These are phyloP conservation scores for Pulveroboletus frians DNA, from an alignment of 768 basidiomycete genomes.

Conservation along the genomic window DNA sequence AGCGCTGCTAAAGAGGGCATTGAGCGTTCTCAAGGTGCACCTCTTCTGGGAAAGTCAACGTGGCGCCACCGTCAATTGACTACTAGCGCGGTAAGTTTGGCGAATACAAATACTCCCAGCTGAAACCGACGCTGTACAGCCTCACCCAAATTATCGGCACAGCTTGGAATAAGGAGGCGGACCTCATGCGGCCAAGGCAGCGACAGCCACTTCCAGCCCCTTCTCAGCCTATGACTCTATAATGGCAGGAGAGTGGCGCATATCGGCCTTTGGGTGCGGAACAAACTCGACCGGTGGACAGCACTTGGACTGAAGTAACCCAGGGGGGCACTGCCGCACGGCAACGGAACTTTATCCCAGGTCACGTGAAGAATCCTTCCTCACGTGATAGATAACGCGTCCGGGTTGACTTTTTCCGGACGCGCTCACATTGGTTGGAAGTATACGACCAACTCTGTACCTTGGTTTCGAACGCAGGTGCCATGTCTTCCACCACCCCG, in stretches of 20 bases:
- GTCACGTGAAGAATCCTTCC: conserved; percentile 9
- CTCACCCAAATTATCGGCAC: not conserved
- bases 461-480: conserved; percentile 10
- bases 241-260: conserved; percentile 4
- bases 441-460: not conserved
- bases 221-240: not conserved
- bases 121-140: conserved; percentile 11
- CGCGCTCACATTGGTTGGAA: conserved; percentile 6
- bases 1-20: conserved; percentile 9
- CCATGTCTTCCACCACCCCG: conserved; percentile 56
- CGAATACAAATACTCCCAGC: conserved; percentile 18
- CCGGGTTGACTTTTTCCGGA: conserved; percentile 20
- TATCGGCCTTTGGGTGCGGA: conserved; percentile 8
- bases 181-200: not conserved
- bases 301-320: not conserved
- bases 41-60: conserved; percentile 17
- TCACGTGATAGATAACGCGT: conserved; percentile 29
- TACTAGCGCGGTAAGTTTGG: conserved; percentile 6
- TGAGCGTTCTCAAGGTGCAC: conserved; percentile 15
- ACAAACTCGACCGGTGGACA: not conserved
- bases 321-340: no score
- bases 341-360: no score
- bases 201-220: not conserved
- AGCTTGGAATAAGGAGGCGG: not conserved
- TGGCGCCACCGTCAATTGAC: conserved; percentile 6